Evolutionary conservation across 768 basidiomycete genomes (phyloP), one percentile per base, ranked within the genome.

Genomic region (Leucosporidium creatinivorum): DNA sequence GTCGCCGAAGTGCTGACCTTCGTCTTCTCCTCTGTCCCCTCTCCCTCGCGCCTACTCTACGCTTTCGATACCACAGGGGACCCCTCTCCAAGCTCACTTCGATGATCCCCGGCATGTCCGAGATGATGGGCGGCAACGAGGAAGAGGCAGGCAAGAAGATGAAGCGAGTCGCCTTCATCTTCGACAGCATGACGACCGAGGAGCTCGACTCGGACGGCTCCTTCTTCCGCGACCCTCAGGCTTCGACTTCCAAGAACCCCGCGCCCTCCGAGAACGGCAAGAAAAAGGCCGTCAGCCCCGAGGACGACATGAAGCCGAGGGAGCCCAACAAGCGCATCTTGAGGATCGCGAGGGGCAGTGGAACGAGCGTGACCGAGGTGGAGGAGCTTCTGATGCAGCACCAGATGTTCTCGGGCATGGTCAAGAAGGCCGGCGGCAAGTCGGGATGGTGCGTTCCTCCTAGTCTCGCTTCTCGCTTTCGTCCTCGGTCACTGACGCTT

Each of bases 151-250:
- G 88, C 8, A 77, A 84, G 67, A 87, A 91, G 65, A 86, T 99
- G 86, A 97, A 97, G 80, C 87, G 93, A 67, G 91, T 99, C 89
- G 90, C 97, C 74, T 98, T 88, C 80, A 98, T 99, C 75, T 96
- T 92, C 17, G 96, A 99, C 78, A 91, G 90, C 75, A 99, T 99
- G 96, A 91, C 91, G 58, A 86, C 89, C 47, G 79, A 80, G 63
- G 96, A 99, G 79, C 85, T 99, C 62, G 92, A 99, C 80, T 94
- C 91, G 8, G 96, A 99, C 77, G 96, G 96, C 6, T 81, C 87
- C 49, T 84, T 86, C 33, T 99, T 99, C 55, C 66, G 66, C 23
- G 87, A 89, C 74, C 80, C 81, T 69, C 86, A 84, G 26, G 31
- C 65, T 5, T 28, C 62, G 49, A 19, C 60, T 15, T 23, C 52